Base-by-base conservation (phyloP, 2,329 filamentous ascomycete species). In the Paecilomyces niveus region DNA sequence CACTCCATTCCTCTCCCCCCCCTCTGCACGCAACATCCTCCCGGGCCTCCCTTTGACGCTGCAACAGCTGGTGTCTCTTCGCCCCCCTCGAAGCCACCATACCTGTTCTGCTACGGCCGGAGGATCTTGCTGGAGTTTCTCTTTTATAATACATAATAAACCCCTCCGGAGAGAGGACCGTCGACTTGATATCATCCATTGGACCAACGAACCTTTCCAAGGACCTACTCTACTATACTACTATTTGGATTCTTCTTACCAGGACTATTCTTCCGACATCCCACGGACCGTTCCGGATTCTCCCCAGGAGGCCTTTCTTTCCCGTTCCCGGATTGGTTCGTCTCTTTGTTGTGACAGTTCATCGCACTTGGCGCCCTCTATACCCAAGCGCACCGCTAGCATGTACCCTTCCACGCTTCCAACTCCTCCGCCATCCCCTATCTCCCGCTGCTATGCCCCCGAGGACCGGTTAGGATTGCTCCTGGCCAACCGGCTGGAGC, bases 401-500 rank as follows among this genome's bases (percentile, higher is more conserved):
- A 77, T 78, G 73, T 76, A 74, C 68, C 75, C 75, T 55, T 70
- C 69, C 63, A 75, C 78, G 71, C 69, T 79, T 33, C 75, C 76
- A 45, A 80, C 77, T 55, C 77, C 78, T 57, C 69, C 75, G 32
- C 78, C 78, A 39, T 72, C 73, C 57, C 73, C 77, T 45, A 61
- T 71, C 57, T 64, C 72, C 56, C 76, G 82, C 57, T 86, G 85
- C 62, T 78, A 83, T 67, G 76, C 85, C 58, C 91, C 92, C 50
- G 90, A 96, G 82, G 90, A 92, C 72, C 87, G 92, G 70, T 78
- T 97, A 81, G 92, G 93, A 74, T 85, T 87, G 66, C 82, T 93
- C 66, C 83, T 97, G 64, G 90, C 90, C 67, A 88, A 89, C 72
- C 87, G 89, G 72, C 83, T 97, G 66, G 88, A 93, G 78, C 81